Base-by-base conservation (phyloP, 2,329 filamentous ascomycete species). In the Mycosphaerella arachidis region DNA sequence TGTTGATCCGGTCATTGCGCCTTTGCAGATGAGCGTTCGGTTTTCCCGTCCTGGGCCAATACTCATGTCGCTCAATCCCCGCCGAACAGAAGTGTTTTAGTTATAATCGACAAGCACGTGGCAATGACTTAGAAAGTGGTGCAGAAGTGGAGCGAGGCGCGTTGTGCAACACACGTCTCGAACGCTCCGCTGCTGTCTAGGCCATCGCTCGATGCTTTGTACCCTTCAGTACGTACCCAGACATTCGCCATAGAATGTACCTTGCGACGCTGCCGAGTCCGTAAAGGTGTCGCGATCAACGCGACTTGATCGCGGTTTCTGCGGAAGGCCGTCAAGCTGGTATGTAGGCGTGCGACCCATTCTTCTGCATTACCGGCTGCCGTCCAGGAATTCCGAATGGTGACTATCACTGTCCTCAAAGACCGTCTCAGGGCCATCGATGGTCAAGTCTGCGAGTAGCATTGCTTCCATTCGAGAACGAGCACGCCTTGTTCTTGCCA, bases 301-400 rank as follows among this genome's bases (percentile, higher is more conserved):
- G 55, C 56, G 2, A 56, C 53, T 30, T 60, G 52, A 43, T 60
- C 55, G n/a, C 55, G 45, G 18, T 56, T 53, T 5, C 57, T 55
- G 7, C 63, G 60, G 31, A 65, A 65, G 4, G 52, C 58, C 7
- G 58, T 33, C 7, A 65, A 54, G 16, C 56, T 55, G 27, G 62
- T 58, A 7, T 58, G 57, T 13, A 65, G 40, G 18, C 40, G 53
- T 13, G 55, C 35, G 10, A 57, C 53, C 63, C 63, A 62, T 3
- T 52, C 53, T 29, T 62, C 63, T 12, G 53, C 48, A 18, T 65
- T 62, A 40, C 63, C 63, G 5, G 58, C 58, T 1, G 58, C 54
- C 5, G 63, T 65, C 63, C 63, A 65, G n/a, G 60, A 62, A n/a
- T n/a, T n/a, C n/a, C n/a, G n/a, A n/a, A 31, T 62, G 58, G 20